A percentile compares a stretch with the other conserved stretches of the same genome.
phyloP scores from a whole-genome alignment of 352 stramenopile genomes.

The Albugo laibachii region DNA sequence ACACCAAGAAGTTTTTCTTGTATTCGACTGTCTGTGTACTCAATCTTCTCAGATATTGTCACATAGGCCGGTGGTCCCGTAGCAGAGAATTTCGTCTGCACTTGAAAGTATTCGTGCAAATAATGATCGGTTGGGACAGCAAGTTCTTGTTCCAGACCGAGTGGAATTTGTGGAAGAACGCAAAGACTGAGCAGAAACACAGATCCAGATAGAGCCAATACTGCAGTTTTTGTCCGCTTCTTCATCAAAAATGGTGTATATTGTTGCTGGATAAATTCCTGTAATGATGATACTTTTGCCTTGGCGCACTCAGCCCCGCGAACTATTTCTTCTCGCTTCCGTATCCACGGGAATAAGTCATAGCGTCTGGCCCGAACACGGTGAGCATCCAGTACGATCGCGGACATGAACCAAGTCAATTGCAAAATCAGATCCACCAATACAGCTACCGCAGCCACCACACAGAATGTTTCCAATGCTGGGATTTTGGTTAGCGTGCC shows the following conservation, averaged over 20 bases:
- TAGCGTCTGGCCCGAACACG: slow-evolving; percentile 44
- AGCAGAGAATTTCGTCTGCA: slow-evolving; percentile 65
- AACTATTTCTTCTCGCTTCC: slow-evolving; percentile 11
- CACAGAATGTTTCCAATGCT: slow-evolving; percentile 70
- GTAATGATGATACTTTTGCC: slow-evolving; percentile 6
- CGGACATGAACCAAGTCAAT: slow-evolving; percentile 75
- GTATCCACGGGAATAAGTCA: slow-evolving; percentile 45
- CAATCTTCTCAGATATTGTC: slow-evolving; percentile 24
- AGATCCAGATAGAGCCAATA: slow-evolving; percentile 19
- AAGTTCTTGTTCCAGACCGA: slow-evolving; percentile 77
- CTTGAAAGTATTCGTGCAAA: slow-evolving; percentile 76
- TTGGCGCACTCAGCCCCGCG: slow-evolving; percentile 18
- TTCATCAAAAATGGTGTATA: slow-evolving; percentile 45
- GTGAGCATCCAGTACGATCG: slow-evolving; percentile 50
- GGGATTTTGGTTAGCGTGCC: slow-evolving; percentile 74
- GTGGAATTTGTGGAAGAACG: slow-evolving; percentile 33
- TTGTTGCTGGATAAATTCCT: slow-evolving; percentile 27
- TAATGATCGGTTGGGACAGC: slow-evolving; percentile 78
- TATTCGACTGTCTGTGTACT: slow-evolving; percentile 47
- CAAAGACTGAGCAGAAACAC: slow-evolving; percentile 26
- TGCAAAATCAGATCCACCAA: slow-evolving; percentile 63
- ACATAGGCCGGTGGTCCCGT: slow-evolving; percentile 77
- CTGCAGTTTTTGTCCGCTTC: slow-evolving; percentile 30
- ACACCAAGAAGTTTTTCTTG: slow-evolving; percentile 44
- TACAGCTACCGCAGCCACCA: slow-evolving; percentile 67